These are phyloP conservation scores for Fusarium sp. DNA, from an alignment of 2,329 filamentous ascomycete genomes.

Conservation along the genomic window DNA sequence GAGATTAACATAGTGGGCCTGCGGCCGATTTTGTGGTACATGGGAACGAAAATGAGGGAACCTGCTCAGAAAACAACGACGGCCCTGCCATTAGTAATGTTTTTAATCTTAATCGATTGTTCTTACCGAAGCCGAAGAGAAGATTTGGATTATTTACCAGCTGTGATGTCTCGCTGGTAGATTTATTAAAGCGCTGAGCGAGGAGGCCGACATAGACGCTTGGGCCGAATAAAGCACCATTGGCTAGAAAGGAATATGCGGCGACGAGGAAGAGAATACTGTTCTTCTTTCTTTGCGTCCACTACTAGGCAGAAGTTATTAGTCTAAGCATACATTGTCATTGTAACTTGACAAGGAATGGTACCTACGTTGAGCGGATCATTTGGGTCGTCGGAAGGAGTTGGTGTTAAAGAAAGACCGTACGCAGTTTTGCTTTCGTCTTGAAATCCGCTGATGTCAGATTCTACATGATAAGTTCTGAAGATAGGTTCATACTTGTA, in stretches of 20 bases:
- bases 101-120: background rate
- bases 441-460: background rate
- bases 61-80: background rate
- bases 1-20: background rate
- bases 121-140: slow-evolving; percentile 2
- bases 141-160: slow-evolving; percentile 4
- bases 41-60: background rate
- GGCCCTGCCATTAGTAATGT: background rate
- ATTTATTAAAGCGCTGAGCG: background rate
- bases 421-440: slow-evolving; percentile 1
- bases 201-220: slow-evolving; percentile 1
- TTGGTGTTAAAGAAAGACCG: background rate
- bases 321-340: background rate
- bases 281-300: slow-evolving; percentile 2
- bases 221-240: background rate
- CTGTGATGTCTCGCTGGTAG: background rate
- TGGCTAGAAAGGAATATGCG: background rate
- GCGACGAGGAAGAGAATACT: background rate
- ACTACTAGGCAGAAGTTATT: background rate
- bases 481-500: background rate
- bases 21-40: background rate
- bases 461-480: background rate
- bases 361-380: slow-evolving; percentile 2
- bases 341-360: background rate
- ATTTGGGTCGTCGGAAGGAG: background rate